Base-by-base conservation (phyloP, 805 yeast genomes). In the Ogataea methylovora region DNA sequence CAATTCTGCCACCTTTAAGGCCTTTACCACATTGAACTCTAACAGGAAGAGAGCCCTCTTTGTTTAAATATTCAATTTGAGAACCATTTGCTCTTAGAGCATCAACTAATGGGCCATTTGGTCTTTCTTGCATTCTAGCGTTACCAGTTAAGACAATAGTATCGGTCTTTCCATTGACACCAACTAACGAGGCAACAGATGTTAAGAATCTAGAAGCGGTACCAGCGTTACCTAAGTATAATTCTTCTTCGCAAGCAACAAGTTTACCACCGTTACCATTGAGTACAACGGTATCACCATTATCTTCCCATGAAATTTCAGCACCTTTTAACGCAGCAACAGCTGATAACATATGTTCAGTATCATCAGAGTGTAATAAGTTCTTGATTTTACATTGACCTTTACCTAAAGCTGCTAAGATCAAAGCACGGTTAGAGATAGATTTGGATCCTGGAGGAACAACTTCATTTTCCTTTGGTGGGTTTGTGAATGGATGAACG, bases 381-480 rank as follows among this genome's bases (percentile, higher is more conserved):
- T 92, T 92, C 42, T 78, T 79, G 45, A 92, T 76, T 47, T 73
- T 74, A 52, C 95, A 87, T 18, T 79, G 72, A 29, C 97, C 97
- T 34, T 70, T 61, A 40, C 95, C 95, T 40, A 92, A 71, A 15
- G 97, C 94, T 29, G 98, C 97, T 43, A 92, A 66, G 12, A 92
- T 76, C 39, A 92, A 67, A 5, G 97, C 98, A 56, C 98, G 77
- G 55, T 92, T 92, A 7, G 97, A 88, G 39, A 92, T 90, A 4
- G 97, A 90, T 56, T 92, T 92, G 2, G 97, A 90, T 2, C 98
- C 98, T 4, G 98, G 98, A 13, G 98, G 98, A 10, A 70, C 67
- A 24, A 85, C 73, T 14, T 64, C 70, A 17, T 67, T 62, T 21
- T 58, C 52, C 6, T 51, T 32, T 6, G 70, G 66, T 2, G 50